These are phyloP conservation scores for Corylus heterophylla DNA, from an alignment of 306 rosid species.

Conservation along the genomic window DNA sequence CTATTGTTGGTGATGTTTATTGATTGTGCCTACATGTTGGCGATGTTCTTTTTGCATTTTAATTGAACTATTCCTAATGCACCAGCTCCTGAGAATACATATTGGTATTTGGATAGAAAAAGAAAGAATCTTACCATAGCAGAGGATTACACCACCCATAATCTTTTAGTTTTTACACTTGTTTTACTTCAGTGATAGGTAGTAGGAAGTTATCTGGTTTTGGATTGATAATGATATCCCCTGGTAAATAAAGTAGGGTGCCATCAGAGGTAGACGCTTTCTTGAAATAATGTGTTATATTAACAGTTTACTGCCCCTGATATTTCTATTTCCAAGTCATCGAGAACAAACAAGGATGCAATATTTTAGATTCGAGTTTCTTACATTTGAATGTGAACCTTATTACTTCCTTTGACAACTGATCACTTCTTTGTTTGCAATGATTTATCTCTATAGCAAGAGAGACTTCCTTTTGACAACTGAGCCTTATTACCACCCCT, in stretches of 20 bases:
- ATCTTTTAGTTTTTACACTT: not conserved
- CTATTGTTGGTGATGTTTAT: not conserved
- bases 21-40: not conserved
- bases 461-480: not conserved
- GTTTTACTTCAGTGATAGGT: too few relatives aligned
- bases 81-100: not conserved
- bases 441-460: not conserved
- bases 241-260: constrained; percentile 1
- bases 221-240: not conserved
- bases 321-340: not conserved
- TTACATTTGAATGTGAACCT: constrained; percentile 4
- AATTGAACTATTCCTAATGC: not conserved
- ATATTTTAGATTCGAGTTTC: not conserved
- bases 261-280: not conserved
- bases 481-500: too few relatives aligned
- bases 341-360: not conserved
- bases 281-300: not conserved
- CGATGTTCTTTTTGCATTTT: not conserved
- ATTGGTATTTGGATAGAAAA: not conserved
- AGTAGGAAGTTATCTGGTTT: too few relatives aligned
- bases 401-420: not conserved
- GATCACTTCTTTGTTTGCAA: not conserved
- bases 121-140: not conserved
- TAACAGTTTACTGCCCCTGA: not conserved
- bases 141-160: not conserved